phyloP scores from a whole-genome alignment of 2,329 filamentous ascomycete species.

The Cryphonectria radicalis region DNA sequence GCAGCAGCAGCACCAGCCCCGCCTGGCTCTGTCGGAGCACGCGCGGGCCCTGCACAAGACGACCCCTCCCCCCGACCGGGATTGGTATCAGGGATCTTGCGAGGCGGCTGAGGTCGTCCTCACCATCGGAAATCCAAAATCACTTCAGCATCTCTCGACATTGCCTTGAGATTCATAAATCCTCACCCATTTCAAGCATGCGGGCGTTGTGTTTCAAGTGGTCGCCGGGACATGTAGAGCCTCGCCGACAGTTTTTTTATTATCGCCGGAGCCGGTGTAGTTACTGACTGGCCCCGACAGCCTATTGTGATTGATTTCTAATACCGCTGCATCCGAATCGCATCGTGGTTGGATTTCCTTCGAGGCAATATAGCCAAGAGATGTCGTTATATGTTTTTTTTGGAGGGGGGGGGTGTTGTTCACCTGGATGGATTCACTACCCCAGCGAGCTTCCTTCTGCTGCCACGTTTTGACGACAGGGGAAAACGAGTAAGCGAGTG shows the following conservation, averaged over 20 bases:
- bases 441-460: neutral
- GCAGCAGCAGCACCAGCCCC: no score
- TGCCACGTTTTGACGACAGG: conserved; percentile 2
- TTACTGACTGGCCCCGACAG: neutral
- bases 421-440: neutral
- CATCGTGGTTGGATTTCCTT: neutral
- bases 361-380: neutral
- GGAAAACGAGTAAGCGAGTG: neutral
- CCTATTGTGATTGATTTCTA: neutral
- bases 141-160: neutral
- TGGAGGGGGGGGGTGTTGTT: no score
- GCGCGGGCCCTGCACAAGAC: conserved; percentile 1
- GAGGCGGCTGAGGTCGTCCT: conserved; percentile 2
- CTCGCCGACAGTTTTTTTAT: neutral
- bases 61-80: neutral
- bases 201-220: neutral
- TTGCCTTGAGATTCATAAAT: neutral
- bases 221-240: neutral
- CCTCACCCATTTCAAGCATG: neutral
- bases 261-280: neutral
- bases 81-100: conserved; percentile 19
- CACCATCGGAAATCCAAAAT: neutral
- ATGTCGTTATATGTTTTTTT: neutral
- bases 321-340: neutral
- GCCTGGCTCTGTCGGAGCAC: no score